phyloP scores from a whole-genome alignment of 768 basidiomycete genomes.

The Baorangia bicolor region DNA sequence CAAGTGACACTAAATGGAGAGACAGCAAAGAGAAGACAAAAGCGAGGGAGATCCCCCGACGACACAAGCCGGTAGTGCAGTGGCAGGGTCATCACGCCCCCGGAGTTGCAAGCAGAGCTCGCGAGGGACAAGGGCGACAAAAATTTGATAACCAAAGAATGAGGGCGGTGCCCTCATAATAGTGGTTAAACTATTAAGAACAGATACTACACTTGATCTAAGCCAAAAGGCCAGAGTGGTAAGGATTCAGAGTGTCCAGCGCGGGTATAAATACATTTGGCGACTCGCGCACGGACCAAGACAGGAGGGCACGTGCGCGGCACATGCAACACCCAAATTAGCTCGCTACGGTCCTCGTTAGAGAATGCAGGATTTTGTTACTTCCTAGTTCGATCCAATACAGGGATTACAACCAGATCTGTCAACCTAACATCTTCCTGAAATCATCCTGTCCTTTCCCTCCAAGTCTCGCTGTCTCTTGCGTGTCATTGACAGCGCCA shows the following conservation, averaged over 20 bases:
- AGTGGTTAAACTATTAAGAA: slow-evolving; percentile 63
- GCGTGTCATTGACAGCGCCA: slow-evolving; percentile 10
- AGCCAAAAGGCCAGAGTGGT: slow-evolving; percentile 56
- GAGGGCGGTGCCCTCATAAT: slow-evolving; percentile 54
- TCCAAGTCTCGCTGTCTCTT: slow-evolving; percentile 11
- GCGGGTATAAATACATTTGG: slow-evolving; percentile 1
- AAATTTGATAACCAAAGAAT: slow-evolving; percentile 54
- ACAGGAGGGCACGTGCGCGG: not conserved
- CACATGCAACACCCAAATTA: not conserved
- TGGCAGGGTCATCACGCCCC: slow-evolving; percentile 38
- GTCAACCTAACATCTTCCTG: slow-evolving; percentile 64
- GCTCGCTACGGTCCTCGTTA: not conserved
- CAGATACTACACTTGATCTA: slow-evolving; percentile 80
- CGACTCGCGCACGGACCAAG: slow-evolving; percentile 10
- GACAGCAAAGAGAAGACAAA: slow-evolving; percentile 14
- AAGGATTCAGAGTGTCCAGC: slow-evolving; percentile 10
- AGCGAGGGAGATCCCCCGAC: slow-evolving; percentile 48
- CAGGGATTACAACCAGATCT: not conserved
- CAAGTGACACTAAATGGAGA: not conserved
- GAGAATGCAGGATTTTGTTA: not conserved
- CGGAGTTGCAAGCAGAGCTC: slow-evolving; percentile 44
- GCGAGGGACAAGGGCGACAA: slow-evolving; percentile 23
- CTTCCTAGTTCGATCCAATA: not conserved
- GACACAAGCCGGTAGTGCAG: slow-evolving; percentile 50
- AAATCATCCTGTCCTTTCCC: slow-evolving; percentile 73